Percentiles rank a stretch among this genome's conserved stretches.
phyloP scores from a whole-genome alignment of 768 basidiomycete genomes.

The Termitomyces sp. region DNA sequence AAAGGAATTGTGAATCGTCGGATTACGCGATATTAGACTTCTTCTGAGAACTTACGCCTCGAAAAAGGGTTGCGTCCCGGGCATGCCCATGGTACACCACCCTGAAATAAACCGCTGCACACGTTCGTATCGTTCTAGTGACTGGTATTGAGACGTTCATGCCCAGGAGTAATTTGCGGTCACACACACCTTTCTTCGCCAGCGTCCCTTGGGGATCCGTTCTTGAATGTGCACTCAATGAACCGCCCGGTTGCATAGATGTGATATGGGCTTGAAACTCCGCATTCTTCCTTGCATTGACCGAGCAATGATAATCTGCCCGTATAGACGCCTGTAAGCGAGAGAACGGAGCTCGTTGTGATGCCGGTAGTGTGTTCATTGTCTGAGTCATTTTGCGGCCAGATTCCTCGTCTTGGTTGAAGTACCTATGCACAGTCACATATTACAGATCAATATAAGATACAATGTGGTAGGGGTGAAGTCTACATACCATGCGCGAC shows the following conservation, averaged over 20 bases:
- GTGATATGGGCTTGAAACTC: slow-evolving; percentile 85
- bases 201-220: slow-evolving; percentile 56
- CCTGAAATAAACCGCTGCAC: slow-evolving; percentile 71
- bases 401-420: slow-evolving; percentile 74
- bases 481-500: slow-evolving; percentile 66
- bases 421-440: slow-evolving; percentile 58
- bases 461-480: slow-evolving; percentile 2
- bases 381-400: slow-evolving; percentile 82
- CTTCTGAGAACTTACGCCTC: slow-evolving; percentile 40
- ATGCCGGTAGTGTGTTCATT: slow-evolving; percentile 72
- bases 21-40: slow-evolving; percentile 6
- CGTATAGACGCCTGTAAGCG: slow-evolving; percentile 85
- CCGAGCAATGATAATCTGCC: slow-evolving; percentile 78
- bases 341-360: slow-evolving; percentile 84
- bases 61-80: slow-evolving; percentile 89
- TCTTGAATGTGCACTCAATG: slow-evolving; percentile 71
- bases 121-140: slow-evolving; percentile 65
- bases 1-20: neutral
- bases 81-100: slow-evolving; percentile 87
- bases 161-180: neutral
- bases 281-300: slow-evolving; percentile 71
- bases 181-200: slow-evolving; percentile 61
- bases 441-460: neutral
- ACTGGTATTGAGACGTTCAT: neutral
- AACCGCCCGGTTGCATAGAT: slow-evolving; percentile 77